Evolutionary conservation across 1,284 basidiomycete species (phyloP), one percentile per base, ranked within the genome.

Genomic region (Ceratobasidium sp.): DNA sequence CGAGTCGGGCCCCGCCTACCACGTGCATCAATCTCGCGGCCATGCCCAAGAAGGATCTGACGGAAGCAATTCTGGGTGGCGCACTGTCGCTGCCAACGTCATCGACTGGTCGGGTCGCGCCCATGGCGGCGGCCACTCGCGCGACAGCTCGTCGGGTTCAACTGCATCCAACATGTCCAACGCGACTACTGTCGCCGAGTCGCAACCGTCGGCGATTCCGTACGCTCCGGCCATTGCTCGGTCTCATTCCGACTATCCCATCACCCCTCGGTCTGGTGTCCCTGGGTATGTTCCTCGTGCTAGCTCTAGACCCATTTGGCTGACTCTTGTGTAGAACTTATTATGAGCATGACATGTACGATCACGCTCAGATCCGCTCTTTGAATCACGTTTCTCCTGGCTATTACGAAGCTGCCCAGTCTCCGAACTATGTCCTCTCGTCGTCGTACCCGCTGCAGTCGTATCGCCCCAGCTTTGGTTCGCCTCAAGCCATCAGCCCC

Each of bases 61-160:
- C 29, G 68, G 68, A n/a, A 72, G 68, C 43, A 72, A 59, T 43
- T 68, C 65, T 11, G 68, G 68, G 39, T 72, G 68, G 68, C 68
- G 68, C 56, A 22, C 68, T 14, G 68, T 72, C 6, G 68, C 68
- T 24, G 68, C 68, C 22, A 72, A 61, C 51, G 56, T 72, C 19
- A 61, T 72, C 46, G 68, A 72, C 31, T 72, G 68, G 68, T 59
- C 41, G 24, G 68, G 68, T 31, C 39, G 68, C 27, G 64, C 64
- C 19, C 64, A 66, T 37, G 68, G 68, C 24, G 68, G 68, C 24
- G 68, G 68, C 27, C 68, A 72, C 29, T 59, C 68, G 11, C 68
- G 68, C 58, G 68, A 72, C 22, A 72, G 68, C 43, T 72, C 68
- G 24, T 59, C 68, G 19, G 68, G 68, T 16, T 72, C 68, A 3